Conservation (phyloP, 805 yeast species). For the Ascoidea rubescens region DNA sequence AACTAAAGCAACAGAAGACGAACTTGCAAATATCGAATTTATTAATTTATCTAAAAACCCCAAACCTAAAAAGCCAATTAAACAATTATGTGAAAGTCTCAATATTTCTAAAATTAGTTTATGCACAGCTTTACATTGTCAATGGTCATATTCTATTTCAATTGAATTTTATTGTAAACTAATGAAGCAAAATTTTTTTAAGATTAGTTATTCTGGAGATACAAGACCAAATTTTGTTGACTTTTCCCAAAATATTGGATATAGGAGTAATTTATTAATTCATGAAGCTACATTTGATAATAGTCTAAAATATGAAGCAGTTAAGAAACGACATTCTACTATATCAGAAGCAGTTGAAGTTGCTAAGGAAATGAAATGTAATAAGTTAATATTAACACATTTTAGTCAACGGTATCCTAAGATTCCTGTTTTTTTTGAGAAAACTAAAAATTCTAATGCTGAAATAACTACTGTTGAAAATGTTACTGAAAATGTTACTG, state of each 20-base stretch:
- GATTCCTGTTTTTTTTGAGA: constrained; percentile 20
- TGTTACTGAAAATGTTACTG: too few species aligned
- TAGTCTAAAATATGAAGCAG: constrained; percentile 63
- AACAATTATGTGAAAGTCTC: constrained; percentile 24
- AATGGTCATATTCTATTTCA: constrained; percentile 59
- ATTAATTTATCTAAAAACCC: constrained; percentile 6
- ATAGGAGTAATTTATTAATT: constrained; percentile 54
- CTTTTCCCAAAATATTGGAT: constrained; percentile 53
- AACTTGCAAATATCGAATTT: constrained; percentile 14
- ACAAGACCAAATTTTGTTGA: constrained; percentile 60
- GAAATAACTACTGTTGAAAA: too few species aligned
- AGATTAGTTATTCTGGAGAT: constrained; percentile 86
- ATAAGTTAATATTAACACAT: constrained; percentile 68
- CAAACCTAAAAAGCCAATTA: too few species aligned
- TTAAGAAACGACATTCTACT: constrained; percentile 74
- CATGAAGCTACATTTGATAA: constrained; percentile 93
- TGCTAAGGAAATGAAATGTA: constrained; percentile 57
- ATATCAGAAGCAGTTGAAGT: constrained; percentile 73
- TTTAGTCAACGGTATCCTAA: constrained; percentile 82
- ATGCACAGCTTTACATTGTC: constrained; percentile 76
- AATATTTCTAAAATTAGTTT: constrained; percentile 34
- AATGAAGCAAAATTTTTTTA: constrained; percentile 27
- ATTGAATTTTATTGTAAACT: constrained; percentile 28
- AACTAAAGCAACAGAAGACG: neutral
- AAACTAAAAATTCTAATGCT: too few species aligned